Evolutionary conservation across 768 basidiomycete genomes (phyloP).

Genomic region (Lactifluus piperatus): DNA sequence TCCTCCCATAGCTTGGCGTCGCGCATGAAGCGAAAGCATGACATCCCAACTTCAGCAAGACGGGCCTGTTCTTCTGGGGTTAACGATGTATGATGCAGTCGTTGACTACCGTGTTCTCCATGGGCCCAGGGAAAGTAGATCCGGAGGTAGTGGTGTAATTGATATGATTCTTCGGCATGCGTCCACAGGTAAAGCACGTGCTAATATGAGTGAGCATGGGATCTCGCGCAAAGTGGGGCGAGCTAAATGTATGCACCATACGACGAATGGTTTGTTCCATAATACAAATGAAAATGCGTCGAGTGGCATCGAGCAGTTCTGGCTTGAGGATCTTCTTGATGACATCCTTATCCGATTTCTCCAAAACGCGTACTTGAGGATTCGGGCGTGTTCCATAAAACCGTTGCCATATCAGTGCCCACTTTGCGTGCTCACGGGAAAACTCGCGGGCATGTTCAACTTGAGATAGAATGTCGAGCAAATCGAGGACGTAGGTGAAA

Average conservation of each 20-base stretch:
- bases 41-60: conserved; percentile 3
- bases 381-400: conserved; percentile 9
- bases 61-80: conserved; percentile 10
- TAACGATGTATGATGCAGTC: conserved; percentile 4
- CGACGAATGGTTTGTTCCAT: conserved; percentile 9
- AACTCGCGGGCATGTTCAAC: conserved; percentile 15
- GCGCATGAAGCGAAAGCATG: conserved; percentile 12
- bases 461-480: conserved; percentile 16
- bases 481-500: conserved; percentile 10
- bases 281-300: conserved; percentile 3
- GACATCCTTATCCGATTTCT: conserved; percentile 5
- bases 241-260: neutral
- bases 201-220: neutral
- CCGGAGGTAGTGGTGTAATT: conserved; percentile 10
- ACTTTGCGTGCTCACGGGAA: conserved; percentile 11
- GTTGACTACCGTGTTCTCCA: conserved; percentile 3
- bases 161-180: conserved; percentile 12
- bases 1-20: conserved; percentile 17
- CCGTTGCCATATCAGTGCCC: conserved; percentile 12
- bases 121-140: conserved; percentile 18
- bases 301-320: conserved; percentile 7
- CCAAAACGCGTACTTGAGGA: conserved; percentile 12
- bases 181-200: conserved; percentile 16
- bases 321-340: conserved; percentile 14
- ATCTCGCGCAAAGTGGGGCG: neutral